Evolutionary conservation across 768 basidiomycete genomes (phyloP).

Genomic region (Leccinum subtestaceum): DNA sequence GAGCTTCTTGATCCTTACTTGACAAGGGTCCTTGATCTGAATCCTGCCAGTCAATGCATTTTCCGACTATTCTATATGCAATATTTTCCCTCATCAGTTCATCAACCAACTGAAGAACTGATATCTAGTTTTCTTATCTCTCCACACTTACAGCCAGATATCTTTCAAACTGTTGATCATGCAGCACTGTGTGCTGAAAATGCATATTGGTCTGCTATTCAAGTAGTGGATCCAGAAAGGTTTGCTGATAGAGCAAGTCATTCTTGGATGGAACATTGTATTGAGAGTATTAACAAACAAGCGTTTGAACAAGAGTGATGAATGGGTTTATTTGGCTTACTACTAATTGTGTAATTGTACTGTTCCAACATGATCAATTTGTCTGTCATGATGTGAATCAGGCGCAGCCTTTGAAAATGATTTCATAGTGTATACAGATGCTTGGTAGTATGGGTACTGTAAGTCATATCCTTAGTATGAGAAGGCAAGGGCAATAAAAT

Average conservation of each 20-base stretch:
- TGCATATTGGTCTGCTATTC: slow-evolving; percentile 46
- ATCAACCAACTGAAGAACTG: background rate
- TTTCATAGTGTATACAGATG: no score
- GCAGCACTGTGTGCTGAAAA: slow-evolving; percentile 56
- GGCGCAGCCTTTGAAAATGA: no score
- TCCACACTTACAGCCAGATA: slow-evolving; percentile 32
- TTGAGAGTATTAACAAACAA: background rate
- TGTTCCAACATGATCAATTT: no score
- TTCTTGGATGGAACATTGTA: slow-evolving; percentile 11
- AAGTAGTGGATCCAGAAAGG: background rate
- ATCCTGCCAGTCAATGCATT: slow-evolving; percentile 26
- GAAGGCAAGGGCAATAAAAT: no score
- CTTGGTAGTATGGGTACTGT: no score
- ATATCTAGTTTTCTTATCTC: slow-evolving; percentile 14
- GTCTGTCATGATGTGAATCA: no score
- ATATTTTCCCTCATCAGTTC: slow-evolving; percentile 20
- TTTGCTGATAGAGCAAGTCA: background rate
- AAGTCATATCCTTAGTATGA: no score
- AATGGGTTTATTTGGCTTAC: background rate
- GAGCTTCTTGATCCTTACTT: slow-evolving; percentile 54
- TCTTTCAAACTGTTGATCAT: slow-evolving; percentile 55
- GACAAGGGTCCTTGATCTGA: slow-evolving; percentile 37
- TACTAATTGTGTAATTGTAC: background rate
- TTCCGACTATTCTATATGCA: slow-evolving; percentile 61
- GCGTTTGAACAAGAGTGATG: background rate